Conservation (phyloP, 2,329 filamentous ascomycete genomes). For the Alternaria ethzedia region DNA sequence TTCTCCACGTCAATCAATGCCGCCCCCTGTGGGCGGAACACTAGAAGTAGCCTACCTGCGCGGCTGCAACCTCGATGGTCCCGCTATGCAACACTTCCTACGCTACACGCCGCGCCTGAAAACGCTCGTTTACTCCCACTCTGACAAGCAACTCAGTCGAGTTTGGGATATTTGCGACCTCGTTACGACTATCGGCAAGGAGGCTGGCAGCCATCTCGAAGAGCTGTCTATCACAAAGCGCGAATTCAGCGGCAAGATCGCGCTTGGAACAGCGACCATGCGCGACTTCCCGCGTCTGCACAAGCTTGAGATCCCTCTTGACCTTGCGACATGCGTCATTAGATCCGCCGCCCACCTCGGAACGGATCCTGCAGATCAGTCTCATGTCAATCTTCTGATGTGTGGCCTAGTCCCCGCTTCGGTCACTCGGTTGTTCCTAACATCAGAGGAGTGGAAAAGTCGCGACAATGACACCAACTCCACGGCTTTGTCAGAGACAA, state of each 20-base stretch:
- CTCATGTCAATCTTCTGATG: conserved; percentile 16
- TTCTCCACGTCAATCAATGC: not conserved
- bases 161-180: not conserved
- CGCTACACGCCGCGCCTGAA: conserved; percentile 19
- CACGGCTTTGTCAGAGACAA: not conserved
- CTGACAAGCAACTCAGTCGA: conserved; percentile 12
- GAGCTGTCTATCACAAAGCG: conserved; percentile 19
- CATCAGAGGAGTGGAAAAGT: conserved; percentile 8
- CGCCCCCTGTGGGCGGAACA: not conserved
- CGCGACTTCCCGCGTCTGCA: conserved; percentile 16
- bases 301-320: not conserved
- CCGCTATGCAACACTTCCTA: conserved; percentile 17
- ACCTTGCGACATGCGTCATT: not conserved
- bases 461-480: not conserved
- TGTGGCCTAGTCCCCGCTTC: conserved; percentile 20
- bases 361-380: conserved; percentile 5
- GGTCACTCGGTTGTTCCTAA: conserved; percentile 20
- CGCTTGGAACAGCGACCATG: conserved; percentile 16
- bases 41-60: not conserved
- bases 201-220: not conserved
- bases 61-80: not conserved
- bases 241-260: conserved; percentile 17
- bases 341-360: not conserved
- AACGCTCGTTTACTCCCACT: conserved; percentile 21
- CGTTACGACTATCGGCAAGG: not conserved